Evolutionary conservation across 352 stramenopile species (phyloP), one percentile per base, ranked within the genome.

Genomic region (Globisporangium abappressorium): DNA sequence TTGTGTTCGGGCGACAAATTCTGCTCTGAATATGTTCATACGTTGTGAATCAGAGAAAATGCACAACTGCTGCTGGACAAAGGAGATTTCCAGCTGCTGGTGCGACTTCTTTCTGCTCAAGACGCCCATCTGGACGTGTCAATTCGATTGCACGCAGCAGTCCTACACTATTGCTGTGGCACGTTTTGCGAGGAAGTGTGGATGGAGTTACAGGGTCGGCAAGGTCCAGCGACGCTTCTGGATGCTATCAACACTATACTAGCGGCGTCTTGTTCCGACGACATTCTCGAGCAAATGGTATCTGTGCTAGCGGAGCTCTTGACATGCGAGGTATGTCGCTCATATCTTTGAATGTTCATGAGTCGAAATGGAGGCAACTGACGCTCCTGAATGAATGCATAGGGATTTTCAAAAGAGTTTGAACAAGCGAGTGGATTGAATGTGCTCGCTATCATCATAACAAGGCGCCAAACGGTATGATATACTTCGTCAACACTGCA

Each of bases 341-440:
- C 5, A 20, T 57, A 20, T 65, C 38, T n/a, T 56, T 5, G 14
- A 36, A 2, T 28, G 26, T 20, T 7, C 20, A 58, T 34, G 22
- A 57, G 12, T 7, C 14, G 26, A 24, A 58, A 58, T 2, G 2
- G 36, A 12, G 9, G 9, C n/a, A 36, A 41, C 24, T 64, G 3
- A 64, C 2, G 8, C 20, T 14, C 20, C 28, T 8, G n/a, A 18
- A 5, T 28, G 58, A 3, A 26, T 56, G 38, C 2, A 15, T 18
- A 65, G 59, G 43, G 43, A 26, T 65, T 65, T 20, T 14, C n/a
- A 14, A 46, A 41, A 57, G 41, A 57, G 18, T 65, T 65, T 18
- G 59, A 65, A 28, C 59, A 57, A 28, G 22, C 2, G 1, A 18
- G 26, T 47, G 59, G 59, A 4, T n/a, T 57, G 41, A 33, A 33